phyloP scores from a whole-genome alignment of 257 asterid genomes.

The Nicotiana undulata region DNA sequence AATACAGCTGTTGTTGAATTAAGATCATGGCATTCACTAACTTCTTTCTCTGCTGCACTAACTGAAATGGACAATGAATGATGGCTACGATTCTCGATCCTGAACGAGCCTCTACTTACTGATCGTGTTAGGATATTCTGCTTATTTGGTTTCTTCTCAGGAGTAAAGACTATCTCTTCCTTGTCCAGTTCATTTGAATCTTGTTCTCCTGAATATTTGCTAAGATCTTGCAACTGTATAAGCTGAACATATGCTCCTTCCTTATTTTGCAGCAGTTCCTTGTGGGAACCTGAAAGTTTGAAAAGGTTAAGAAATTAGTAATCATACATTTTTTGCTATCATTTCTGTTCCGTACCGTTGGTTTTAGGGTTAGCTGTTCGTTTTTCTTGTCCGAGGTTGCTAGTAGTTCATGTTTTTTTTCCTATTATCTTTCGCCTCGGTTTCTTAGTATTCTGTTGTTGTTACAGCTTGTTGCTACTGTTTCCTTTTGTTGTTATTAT shows the following conservation, averaged over 20 bases:
- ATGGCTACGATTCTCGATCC: constrained; percentile 45
- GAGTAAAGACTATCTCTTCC: constrained; percentile 22
- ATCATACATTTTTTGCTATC: background rate
- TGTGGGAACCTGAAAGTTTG: constrained; percentile 36
- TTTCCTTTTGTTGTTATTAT: no score
- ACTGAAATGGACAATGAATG: constrained; percentile 37
- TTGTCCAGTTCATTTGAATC: constrained; percentile 29
- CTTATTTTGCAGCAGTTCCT: constrained; percentile 29
- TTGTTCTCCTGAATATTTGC: constrained; percentile 26
- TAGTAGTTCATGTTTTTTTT: no score
- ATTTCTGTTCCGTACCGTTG: background rate
- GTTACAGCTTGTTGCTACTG: no score
- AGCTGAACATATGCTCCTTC: constrained; percentile 57
- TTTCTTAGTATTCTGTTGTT: no score
- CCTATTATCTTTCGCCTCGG: no score
- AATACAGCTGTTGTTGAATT: background rate
- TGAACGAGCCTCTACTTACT: constrained; percentile 53
- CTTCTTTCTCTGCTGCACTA: constrained; percentile 28
- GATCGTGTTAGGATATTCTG: constrained; percentile 31
- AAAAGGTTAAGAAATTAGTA: background rate
- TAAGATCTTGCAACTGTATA: constrained; percentile 42
- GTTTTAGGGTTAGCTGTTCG: no score
- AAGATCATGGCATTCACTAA: constrained; percentile 1
- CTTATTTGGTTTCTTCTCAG: constrained; percentile 40
- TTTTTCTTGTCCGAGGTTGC: no score